Percentiles rank a stretch among this genome's conserved stretches.
phyloP scores from a whole-genome alignment of 1,139 yeast genomes.

The Kodamaea alishanica region DNA sequence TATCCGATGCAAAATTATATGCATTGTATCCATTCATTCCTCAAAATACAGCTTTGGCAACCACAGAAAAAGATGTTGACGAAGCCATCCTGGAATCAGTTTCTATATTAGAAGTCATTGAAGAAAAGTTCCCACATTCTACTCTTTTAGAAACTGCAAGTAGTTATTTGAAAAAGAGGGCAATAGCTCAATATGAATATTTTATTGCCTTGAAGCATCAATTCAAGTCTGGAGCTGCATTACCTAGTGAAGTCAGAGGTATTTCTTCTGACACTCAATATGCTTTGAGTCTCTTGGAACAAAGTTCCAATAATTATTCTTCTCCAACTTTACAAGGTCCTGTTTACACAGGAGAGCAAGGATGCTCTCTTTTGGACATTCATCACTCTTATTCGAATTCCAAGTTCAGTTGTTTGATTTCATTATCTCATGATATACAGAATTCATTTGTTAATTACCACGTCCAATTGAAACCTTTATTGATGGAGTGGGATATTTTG shows the following conservation, averaged over 20 bases:
- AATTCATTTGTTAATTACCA: conserved; percentile 20
- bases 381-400: conserved; percentile 15
- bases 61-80: conserved; percentile 22
- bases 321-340: conserved; percentile 26
- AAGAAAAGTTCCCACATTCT: conserved; percentile 15
- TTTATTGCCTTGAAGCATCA: conserved; percentile 18
- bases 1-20: conserved; percentile 23
- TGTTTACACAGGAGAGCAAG: conserved; percentile 7
- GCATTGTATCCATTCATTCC: conserved; percentile 35
- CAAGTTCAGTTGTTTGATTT: conserved; percentile 18
- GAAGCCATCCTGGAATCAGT: conserved; percentile 26
- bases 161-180: conserved; percentile 16
- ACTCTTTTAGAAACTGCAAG: conserved; percentile 10
- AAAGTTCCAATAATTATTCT: conserved; percentile 11
- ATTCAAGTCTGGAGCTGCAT: conserved; percentile 11
- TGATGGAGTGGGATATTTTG: conserved; percentile 20
- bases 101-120: conserved; percentile 17
- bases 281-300: conserved; percentile 16
- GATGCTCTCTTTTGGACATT: conserved; percentile 17
- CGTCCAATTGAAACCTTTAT: conserved; percentile 32
- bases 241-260: conserved; percentile 14
- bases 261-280: conserved; percentile 9
- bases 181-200: conserved; percentile 20
- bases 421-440: conserved; percentile 13
- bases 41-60: conserved; percentile 18